Base-by-base conservation (phyloP, 495 filamentous ascomycete species). In the Aspergillus steynii region DNA sequence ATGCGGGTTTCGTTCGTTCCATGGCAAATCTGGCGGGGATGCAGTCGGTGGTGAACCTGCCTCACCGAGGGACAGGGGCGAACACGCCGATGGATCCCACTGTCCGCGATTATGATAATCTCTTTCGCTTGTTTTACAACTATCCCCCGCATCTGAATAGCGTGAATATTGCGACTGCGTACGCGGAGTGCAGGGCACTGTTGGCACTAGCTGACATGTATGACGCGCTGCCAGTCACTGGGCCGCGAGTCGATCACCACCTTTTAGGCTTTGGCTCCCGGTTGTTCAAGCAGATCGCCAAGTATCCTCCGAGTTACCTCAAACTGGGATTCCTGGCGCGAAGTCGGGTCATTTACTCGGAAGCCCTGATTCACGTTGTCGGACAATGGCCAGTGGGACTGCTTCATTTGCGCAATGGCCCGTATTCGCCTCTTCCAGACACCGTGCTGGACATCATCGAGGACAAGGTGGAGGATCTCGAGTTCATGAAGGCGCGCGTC, bases 51-150 rank as follows among this genome's bases (percentile, higher is more conserved):
- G 48, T 76, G 64, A 64, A 81, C 63, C 65, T 79, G 32, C 76
- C 77, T 29, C 70, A 73, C 57, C 58, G 68, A 4, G 63, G 62
- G n/a, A 64, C 62, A 26, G 60, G 66, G 25, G 63, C 71, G n/a
- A 72, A 77, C 34, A 75, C 83, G 53, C 82, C 86, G 55, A 81
- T 86, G 61, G 89, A 96, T 55, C 75, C 77, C 52, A 80, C 91
- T 28, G 76, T 97, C 37, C 89, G 90, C 51, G 90, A 95, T 72
- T 96, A 97, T 72, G 92, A 96, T 71, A 96, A 96, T 75, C 82
- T 97, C 56, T 91, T 97, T 72, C 88, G 92, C 57, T 85, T 93
- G 51, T 96, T 96, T 80, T 97, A 97, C 78, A 96, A 96, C 71
- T 89, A 96, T 70, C 78, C 92, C 2, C 92, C 93, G 0, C 66